phyloP scores from a whole-genome alignment of 306 rosid genomes.

The Calophaca sinica region DNA sequence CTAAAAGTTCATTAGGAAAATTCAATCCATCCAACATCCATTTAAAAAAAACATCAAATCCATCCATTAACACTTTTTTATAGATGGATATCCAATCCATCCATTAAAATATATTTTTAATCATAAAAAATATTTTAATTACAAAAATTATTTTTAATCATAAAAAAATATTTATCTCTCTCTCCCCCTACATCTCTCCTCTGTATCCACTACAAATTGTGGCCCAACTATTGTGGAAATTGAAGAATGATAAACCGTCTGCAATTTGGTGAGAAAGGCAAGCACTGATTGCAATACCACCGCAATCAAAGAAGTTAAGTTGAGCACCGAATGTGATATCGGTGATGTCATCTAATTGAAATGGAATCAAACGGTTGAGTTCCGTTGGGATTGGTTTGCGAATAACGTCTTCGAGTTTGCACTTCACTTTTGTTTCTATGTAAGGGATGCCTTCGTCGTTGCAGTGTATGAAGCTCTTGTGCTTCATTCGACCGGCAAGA shows the following conservation, averaged over 20 bases:
- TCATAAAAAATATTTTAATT: no score
- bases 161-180: no score
- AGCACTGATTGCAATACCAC: conserved; percentile 60
- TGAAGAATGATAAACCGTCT: conserved; percentile 55
- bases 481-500: conserved; percentile 55
- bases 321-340: conserved; percentile 59
- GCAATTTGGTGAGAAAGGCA: conserved; percentile 69
- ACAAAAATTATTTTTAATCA: no score
- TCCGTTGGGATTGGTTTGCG: conserved; percentile 50
- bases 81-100: no score
- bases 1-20: no score
- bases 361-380: conserved; percentile 59
- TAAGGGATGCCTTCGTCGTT: conserved; percentile 61
- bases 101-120: no score
- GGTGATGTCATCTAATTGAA: conserved; percentile 48
- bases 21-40: no score
- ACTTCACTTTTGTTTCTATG: conserved; percentile 50
- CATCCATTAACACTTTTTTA: no score
- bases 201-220: conserved; percentile 32
- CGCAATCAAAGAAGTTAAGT: conserved; percentile 60
- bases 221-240: conserved; percentile 59
- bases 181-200: no score
- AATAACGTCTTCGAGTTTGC: conserved; percentile 48
- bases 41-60: no score
- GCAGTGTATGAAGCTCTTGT: conserved; percentile 48